Base-by-base conservation (phyloP, 805 yeast genomes). In the Priceomyces carsonii region DNA sequence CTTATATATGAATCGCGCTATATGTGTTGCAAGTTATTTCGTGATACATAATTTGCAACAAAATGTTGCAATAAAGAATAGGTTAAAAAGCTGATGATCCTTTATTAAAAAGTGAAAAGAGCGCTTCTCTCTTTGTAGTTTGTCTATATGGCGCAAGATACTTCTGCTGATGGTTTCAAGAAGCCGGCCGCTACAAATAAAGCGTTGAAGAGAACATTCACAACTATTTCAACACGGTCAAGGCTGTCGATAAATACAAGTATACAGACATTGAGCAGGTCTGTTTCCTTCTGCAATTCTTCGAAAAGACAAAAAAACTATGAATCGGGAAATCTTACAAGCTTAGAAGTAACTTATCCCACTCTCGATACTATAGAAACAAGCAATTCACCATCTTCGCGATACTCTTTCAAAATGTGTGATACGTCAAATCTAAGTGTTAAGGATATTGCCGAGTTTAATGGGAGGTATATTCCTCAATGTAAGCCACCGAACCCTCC, bases 261-360 rank as follows among this genome's bases (percentile, higher is more conserved):
- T 16, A n/a, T n/a, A n/a, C 33, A 30, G 2, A 8, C 26, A 21
- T 21, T 32, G 8, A 15, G 25, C 9, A 24, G 20, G 18, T 15
- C 30, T 13, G 10, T 24, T 9, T 31, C 34, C n/a, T 7, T 20
- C 34, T 7, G 17, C 23, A 16, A 30, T 4, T 4, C 33, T 5
- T n/a, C 26, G 12, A 26, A 26, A 21, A 20, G 22, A 26, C 21
- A 23, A 12, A 14, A 18, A 9, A 9, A 26, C 10, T 18, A 18
- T 2, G 15, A 8, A 10, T 13, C 13, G 3, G 32, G n/a, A 17
- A 29, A 36, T n/a, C 14, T 37, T 8, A 37, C 40, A 1, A 37
- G 40, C 20, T 22, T 37, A 18, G 40, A 37, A 33, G 40, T 37
- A 6, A 27, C 29, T 10, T 37, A 37, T 28, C 29, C 37, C 6